Conservation (phyloP, 495 filamentous ascomycete genomes). For the Talaromyces trachyspermus region DNA sequence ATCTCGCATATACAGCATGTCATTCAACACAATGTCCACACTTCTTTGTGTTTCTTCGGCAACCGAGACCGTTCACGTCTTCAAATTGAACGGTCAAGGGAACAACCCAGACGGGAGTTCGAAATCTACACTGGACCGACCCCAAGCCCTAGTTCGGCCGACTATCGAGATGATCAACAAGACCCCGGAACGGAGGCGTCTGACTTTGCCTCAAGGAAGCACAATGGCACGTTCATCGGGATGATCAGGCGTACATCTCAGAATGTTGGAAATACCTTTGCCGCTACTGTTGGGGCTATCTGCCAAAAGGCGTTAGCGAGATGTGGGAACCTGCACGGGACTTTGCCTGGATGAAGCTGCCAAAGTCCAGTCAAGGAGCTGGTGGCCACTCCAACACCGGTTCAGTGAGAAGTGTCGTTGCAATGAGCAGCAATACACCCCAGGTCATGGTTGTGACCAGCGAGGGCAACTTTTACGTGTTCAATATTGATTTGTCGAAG, state of each 20-base stretch:
- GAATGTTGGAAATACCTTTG: conserved; percentile 83
- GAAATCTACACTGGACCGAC: conserved; percentile 28
- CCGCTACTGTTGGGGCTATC: conserved; percentile 84
- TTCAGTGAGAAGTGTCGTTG: conserved; percentile 76
- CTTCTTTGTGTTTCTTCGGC: conserved; percentile 92
- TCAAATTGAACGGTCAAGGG: conserved; percentile 56
- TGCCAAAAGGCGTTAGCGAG: conserved; percentile 85
- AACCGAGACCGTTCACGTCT: conserved; percentile 96
- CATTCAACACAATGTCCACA: conserved; percentile 92
- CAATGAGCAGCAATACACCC: conserved; percentile 85
- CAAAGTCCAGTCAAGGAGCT: conserved; percentile 44
- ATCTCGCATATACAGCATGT: conserved; percentile 94
- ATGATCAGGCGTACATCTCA: conserved; percentile 97
- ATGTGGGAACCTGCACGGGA: conserved; percentile 96
- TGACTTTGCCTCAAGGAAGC: conserved; percentile 35
- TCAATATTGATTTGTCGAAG: conserved; percentile 87
- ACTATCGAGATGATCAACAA: conserved; percentile 31
- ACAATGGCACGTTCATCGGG: conserved; percentile 67
- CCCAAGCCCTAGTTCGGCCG: conserved; percentile 30
- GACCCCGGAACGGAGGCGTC: conserved; percentile 23
- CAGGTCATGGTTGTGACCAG: conserved; percentile 98
- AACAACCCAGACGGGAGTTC: conserved; percentile 24
- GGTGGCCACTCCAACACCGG: conserved; percentile 31
- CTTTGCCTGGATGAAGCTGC: conserved; percentile 92
- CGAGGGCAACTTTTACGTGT: conserved; percentile 91